phyloP scores from a whole-genome alignment of 108 stramenopile genomes.

The Cyclotella cryptica region DNA sequence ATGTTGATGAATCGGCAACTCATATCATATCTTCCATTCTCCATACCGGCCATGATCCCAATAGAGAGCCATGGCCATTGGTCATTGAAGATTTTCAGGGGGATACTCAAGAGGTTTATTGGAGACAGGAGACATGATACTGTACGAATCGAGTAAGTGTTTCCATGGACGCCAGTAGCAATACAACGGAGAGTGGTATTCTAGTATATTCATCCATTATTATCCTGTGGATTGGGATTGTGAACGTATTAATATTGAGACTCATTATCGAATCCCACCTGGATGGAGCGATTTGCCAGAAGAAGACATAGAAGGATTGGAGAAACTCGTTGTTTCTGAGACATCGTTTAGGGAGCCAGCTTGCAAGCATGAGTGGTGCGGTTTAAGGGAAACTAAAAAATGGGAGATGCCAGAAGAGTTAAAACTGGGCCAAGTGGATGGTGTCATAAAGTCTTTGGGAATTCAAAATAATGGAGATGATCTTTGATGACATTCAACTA shows the following conservation, averaged over 20 bases:
- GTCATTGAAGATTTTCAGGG: conserved; percentile 73
- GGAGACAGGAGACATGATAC: conserved; percentile 71
- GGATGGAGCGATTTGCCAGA: conserved; percentile 49
- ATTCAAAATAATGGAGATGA: not conserved
- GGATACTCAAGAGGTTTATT: conserved; percentile 44
- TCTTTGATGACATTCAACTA: not conserved
- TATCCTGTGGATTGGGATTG: conserved; percentile 68
- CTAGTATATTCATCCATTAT: conserved; percentile 78
- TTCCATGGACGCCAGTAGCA: conserved; percentile 80
- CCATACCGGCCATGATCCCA: conserved; percentile 58
- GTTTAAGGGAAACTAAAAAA: conserved; percentile 56
- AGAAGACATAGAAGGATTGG: conserved; percentile 25
- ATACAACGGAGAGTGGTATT: conserved; percentile 81
- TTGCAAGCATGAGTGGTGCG: conserved; percentile 79
- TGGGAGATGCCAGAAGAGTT: conserved; percentile 34
- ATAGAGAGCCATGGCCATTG: conserved; percentile 52
- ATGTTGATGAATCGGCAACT: conserved; percentile 60
- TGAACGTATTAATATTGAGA: conserved; percentile 49
- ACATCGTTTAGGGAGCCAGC: conserved; percentile 74
- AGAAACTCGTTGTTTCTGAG: conserved; percentile 58
- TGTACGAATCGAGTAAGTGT: conserved; percentile 88
- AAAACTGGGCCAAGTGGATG: conserved; percentile 25
- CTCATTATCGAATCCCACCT: conserved; percentile 72
- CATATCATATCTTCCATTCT: conserved; percentile 64
- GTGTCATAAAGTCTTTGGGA: conserved; percentile 18